Evolutionary conservation across 1,284 basidiomycete species (phyloP).

Genomic region (Fistulinella staudtii): DNA sequence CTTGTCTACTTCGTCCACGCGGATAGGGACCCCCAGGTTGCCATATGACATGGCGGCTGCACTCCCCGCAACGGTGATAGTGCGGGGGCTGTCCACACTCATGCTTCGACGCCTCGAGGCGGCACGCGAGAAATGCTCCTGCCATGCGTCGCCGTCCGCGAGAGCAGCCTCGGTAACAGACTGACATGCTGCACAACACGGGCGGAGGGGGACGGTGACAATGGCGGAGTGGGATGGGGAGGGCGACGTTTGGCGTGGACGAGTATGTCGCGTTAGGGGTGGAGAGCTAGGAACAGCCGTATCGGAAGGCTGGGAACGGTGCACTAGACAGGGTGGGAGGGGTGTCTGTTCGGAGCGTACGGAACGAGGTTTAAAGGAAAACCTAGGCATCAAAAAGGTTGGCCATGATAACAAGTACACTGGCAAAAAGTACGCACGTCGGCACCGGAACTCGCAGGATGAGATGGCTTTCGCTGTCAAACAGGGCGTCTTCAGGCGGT

Average conservation of each 20-base stretch:
- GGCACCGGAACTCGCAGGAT: conserved; percentile 59
- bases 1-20: conserved; percentile 60
- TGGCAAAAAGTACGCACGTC: conserved; percentile 40
- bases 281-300: conserved; percentile 9
- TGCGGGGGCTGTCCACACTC: conserved; percentile 36
- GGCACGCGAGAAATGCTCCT: conserved; percentile 56
- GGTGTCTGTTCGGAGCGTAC: conserved; percentile 31
- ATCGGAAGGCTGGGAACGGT: conserved; percentile 34
- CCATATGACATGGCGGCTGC: conserved; percentile 22
- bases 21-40: conserved; percentile 35
- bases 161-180: conserved; percentile 45
- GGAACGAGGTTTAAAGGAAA: conserved; percentile 34
- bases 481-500: conserved; percentile 1
- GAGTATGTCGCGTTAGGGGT: conserved; percentile 5
- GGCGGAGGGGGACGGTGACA: conserved; percentile 50
- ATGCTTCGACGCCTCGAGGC: conserved; percentile 54
- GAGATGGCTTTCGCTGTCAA: conserved; percentile 45
- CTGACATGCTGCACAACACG: conserved; percentile 57
- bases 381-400: conserved; percentile 24
- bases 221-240: conserved; percentile 25
- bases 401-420: background rate
- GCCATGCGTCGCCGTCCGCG: conserved; percentile 48
- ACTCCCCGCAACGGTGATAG: conserved; percentile 29
- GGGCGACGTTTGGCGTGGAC: conserved; percentile 7
- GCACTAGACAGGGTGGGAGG: conserved; percentile 46